phyloP scores from a whole-genome alignment of 2,329 filamentous ascomycete genomes.

The Westerdykella aurantiaca region DNA sequence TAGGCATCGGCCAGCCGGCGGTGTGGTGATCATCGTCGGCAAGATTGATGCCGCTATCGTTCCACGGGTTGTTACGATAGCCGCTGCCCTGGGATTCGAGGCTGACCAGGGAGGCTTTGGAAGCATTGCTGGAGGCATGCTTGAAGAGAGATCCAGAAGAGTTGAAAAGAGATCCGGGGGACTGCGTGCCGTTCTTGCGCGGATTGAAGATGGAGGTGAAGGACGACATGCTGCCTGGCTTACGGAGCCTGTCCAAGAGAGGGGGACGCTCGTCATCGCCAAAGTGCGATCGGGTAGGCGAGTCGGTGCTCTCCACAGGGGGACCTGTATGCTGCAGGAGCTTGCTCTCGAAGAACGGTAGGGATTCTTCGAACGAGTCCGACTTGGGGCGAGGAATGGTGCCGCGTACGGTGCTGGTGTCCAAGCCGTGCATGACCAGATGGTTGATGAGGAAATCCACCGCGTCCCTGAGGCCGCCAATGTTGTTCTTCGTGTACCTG shows the following conservation, averaged over 20 bases:
- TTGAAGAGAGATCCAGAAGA: slow-evolving; percentile 63
- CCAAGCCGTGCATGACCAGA: slow-evolving; percentile 82
- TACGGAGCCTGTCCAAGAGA: slow-evolving; percentile 86
- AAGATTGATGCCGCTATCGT: slow-evolving; percentile 93
- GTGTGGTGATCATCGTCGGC: slow-evolving; percentile 68
- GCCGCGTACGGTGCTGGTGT: slow-evolving; percentile 75
- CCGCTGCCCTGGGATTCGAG: slow-evolving; percentile 93
- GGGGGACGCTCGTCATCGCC: slow-evolving; percentile 73
- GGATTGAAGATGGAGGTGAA: slow-evolving; percentile 94
- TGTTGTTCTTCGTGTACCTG: slow-evolving; percentile 91
- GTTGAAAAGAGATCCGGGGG: slow-evolving; percentile 71
- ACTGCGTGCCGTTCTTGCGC: slow-evolving; percentile 87
- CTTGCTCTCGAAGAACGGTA: slow-evolving; percentile 96
- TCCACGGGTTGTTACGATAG: slow-evolving; percentile 88
- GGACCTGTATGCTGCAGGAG: slow-evolving; percentile 87
- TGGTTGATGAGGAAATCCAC: slow-evolving; percentile 89
- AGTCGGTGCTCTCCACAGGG: slow-evolving; percentile 69
- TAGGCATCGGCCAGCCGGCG: slow-evolving; percentile 37
- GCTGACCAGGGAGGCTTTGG: slow-evolving; percentile 91
- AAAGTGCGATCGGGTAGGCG: slow-evolving; percentile 79
- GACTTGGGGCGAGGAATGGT: slow-evolving; percentile 98
- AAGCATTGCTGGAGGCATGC: slow-evolving; percentile 75
- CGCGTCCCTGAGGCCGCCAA: slow-evolving; percentile 88
- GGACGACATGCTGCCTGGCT: slow-evolving; percentile 89
- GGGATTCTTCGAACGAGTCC: slow-evolving; percentile 94